phyloP scores from a whole-genome alignment of 2,329 filamentous ascomycete genomes.

The Colletotrichum orchidophilum region DNA sequence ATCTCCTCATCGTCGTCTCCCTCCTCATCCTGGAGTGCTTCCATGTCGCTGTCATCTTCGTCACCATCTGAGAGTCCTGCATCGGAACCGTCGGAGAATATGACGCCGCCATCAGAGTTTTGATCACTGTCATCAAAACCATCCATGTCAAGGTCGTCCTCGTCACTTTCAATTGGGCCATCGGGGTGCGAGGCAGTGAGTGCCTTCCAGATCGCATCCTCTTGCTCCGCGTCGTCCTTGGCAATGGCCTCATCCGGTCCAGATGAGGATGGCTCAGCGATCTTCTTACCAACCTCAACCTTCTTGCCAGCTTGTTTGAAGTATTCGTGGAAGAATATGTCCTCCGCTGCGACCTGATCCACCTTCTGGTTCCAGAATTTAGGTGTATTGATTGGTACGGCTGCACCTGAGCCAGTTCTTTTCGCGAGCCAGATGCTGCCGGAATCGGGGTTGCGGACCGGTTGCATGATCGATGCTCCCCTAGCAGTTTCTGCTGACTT shows the following conservation, averaged over 20 bases:
- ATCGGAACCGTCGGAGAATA: constrained; percentile 47
- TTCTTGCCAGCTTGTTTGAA: constrained; percentile 80
- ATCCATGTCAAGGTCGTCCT: constrained; percentile 60
- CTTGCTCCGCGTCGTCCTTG: constrained; percentile 66
- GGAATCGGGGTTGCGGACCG: constrained; percentile 69
- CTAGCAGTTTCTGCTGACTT: constrained; percentile 75
- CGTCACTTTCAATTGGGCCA: constrained; percentile 73
- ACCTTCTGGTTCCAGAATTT: constrained; percentile 91
- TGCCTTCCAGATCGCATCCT: constrained; percentile 92
- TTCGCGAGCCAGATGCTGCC: constrained; percentile 66
- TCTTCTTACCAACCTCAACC: constrained; percentile 63
- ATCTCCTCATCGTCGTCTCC: constrained; percentile 62
- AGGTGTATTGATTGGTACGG: constrained; percentile 77
- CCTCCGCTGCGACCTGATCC: constrained; percentile 88
- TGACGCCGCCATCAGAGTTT: constrained; percentile 17
- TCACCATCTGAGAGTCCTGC: constrained; percentile 58
- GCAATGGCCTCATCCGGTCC: constrained; percentile 53
- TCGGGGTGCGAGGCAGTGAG: constrained; percentile 84
- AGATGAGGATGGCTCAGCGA: constrained; percentile 54
- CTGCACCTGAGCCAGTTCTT: constrained; percentile 51
- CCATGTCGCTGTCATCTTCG: constrained; percentile 46
- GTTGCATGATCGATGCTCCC: constrained; percentile 96
- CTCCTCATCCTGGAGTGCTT: constrained; percentile 58
- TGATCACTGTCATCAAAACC: constrained; percentile 55
- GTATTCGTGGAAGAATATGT: constrained; percentile 98